Base-by-base conservation (phyloP, 768 basidiomycete genomes). In the Termitomyces sp. region DNA sequence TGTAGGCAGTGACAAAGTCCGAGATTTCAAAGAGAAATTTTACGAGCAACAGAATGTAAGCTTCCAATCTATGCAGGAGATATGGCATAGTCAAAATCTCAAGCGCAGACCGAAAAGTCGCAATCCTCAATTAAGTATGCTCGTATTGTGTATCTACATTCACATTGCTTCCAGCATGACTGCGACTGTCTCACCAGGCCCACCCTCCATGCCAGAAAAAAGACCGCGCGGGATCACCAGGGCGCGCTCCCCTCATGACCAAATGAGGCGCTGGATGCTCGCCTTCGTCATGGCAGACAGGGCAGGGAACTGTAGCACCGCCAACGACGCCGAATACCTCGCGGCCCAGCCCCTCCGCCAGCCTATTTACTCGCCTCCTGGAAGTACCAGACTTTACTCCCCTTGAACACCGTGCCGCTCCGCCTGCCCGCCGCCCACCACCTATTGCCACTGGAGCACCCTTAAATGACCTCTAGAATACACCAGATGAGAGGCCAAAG, bases 101-200 rank as follows among this genome's bases (percentile, higher is more conserved):
- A n/a, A n/a, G n/a, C n/a, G n/a, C n/a, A n/a, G n/a, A n/a, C n/a
- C n/a, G n/a, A n/a, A n/a, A n/a, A n/a, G 93, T 91, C 34, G 94
- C 94, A 0, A 94, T 97, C 56, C 74, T 97, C 62, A 93, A 89
- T 69, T 79, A 90, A 77, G 92, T 91, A 47, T 17, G 82, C 67
- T 43, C 53, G 35, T 35, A 12, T 19, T 3, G n/a, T n/a, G n/a
- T 38, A 19, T 30, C 32, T 22, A 24, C 15, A 54, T 42, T 51
- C 55, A 47, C 51, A 35, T 6, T 46, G 41, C n/a, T 21, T 22
- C 22, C 56, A 92, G 87, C 87, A 95, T 62, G 87, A 94, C 69
- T 89, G 91, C 61, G 93, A 95, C 62, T 88, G 90, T 64, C 82
- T 88, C 62, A 84, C 86, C 26, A 80, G 80, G 53, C 64, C 74